phyloP scores from a whole-genome alignment of 2,329 filamentous ascomycete species.

The Xylaria sp. region DNA sequence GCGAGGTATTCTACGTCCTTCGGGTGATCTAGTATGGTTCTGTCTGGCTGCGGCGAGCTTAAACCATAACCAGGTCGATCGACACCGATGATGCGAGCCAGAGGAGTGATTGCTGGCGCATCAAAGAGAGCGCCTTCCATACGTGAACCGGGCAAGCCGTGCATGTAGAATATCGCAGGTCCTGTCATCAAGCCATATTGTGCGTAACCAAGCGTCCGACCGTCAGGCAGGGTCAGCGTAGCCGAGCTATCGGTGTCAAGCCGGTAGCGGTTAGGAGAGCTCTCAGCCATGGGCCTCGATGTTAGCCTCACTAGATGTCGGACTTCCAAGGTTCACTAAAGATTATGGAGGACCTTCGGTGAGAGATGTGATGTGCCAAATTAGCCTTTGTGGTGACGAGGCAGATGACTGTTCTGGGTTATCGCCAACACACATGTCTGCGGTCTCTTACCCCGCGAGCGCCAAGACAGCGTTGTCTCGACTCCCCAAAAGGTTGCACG shows the following conservation, averaged over 20 bases:
- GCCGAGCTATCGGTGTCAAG: slow-evolving; percentile 26
- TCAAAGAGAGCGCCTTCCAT: slow-evolving; percentile 32
- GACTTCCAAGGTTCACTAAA: slow-evolving; percentile 4
- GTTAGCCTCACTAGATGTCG: not conserved
- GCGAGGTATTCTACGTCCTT: slow-evolving; percentile 28
- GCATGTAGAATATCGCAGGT: slow-evolving; percentile 28
- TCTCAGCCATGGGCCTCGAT: slow-evolving; percentile 24
- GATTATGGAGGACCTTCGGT: not conserved
- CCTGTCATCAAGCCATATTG: slow-evolving; percentile 26
- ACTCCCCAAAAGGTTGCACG: slow-evolving; percentile 10
- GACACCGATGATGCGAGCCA: slow-evolving; percentile 29
- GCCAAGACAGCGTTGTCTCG: slow-evolving; percentile 20
- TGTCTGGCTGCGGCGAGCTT: slow-evolving; percentile 27
- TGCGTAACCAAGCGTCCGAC: slow-evolving; percentile 27
- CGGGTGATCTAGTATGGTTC: slow-evolving; percentile 23
- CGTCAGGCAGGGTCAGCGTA: slow-evolving; percentile 23
- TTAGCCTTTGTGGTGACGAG: not conserved
- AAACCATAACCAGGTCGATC: slow-evolving; percentile 31
- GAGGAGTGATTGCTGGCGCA: slow-evolving; percentile 28
- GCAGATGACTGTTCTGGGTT: not conserved
- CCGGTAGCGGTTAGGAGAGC: slow-evolving; percentile 23
- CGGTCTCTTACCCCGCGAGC: slow-evolving; percentile 30
- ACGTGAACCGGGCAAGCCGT: slow-evolving; percentile 28
- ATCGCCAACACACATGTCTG: not conserved
- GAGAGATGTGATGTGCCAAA: not conserved